Conservation (phyloP, 176 grass and related monocot species). For the Musa troglodytarum region DNA sequence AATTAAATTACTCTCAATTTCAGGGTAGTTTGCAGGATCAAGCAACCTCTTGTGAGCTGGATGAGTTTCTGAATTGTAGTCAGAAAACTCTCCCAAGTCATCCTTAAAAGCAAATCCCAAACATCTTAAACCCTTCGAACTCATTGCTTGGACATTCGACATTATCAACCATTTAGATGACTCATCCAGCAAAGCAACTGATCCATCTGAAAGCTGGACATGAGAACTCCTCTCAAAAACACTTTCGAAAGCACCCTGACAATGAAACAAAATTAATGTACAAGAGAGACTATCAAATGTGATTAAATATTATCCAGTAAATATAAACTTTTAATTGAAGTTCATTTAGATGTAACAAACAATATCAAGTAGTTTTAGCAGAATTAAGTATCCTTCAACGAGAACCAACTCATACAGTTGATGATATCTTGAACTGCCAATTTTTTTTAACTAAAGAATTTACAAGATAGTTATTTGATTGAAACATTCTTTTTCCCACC, state of each 20-base stretch:
- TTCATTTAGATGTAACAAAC: no score
- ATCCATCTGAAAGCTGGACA: conserved; percentile 82
- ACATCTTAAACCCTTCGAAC: conserved; percentile 77
- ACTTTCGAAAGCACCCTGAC: conserved; percentile 94
- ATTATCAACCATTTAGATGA: conserved; percentile 48
- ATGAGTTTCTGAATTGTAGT: conserved; percentile 80
- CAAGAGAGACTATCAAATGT: not conserved
- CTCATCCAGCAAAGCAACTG: conserved; percentile 71
- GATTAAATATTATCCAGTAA: not conserved
- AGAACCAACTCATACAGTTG: not conserved
- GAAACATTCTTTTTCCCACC: no score
- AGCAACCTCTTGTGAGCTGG: conserved; percentile 83
- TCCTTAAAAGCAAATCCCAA: conserved; percentile 99
- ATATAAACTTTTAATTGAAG: not conserved
- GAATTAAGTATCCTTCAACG: not conserved
- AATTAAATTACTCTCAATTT: conserved; percentile 78
- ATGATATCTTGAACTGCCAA: not conserved
- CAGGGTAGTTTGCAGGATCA: conserved; percentile 71
- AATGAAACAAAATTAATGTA: conserved; percentile 9
- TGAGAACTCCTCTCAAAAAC: conserved; percentile 75
- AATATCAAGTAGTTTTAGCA: not conserved
- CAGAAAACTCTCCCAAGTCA: conserved; percentile 77
- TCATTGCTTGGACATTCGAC: conserved; percentile 62
- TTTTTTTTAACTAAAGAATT: no score
- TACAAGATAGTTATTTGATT: no score